Conservation (phyloP, 2,329 filamentous ascomycete species). For the Penicillium crustosum region DNA sequence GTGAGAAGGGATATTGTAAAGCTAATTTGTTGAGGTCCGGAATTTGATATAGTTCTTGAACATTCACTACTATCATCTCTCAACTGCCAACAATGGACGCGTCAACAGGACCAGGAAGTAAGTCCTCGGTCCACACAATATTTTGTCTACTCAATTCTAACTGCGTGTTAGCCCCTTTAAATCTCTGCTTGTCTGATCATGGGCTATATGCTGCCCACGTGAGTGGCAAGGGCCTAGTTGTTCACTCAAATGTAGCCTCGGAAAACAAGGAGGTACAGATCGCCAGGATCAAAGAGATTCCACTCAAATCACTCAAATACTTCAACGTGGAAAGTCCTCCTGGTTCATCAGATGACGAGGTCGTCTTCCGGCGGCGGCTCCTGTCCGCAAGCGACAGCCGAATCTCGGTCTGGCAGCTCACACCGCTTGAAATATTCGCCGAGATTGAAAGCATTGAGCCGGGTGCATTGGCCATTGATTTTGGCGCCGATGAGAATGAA, state of each 20-base stretch:
- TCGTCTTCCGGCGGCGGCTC: constrained; percentile 30
- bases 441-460: constrained; percentile 44
- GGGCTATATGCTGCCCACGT: constrained; percentile 31
- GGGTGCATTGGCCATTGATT: constrained; percentile 38
- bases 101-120: constrained; percentile 28
- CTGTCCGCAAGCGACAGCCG: constrained; percentile 37
- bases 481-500: constrained; percentile 39
- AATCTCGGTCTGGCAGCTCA: constrained; percentile 39
- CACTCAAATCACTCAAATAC: constrained; percentile 35
- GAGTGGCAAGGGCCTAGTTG: constrained; percentile 34
- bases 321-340: constrained; percentile 8
- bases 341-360: constrained; percentile 1
- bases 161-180: constrained; percentile 14
- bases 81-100: constrained; percentile 29
- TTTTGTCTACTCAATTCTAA: neutral
- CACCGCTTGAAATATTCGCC: constrained; percentile 38
- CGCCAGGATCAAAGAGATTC: constrained; percentile 34
- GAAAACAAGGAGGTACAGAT: constrained; percentile 35
- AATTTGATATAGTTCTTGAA: neutral
- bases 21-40: neutral
- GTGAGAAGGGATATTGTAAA: neutral
- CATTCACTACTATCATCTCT: neutral
- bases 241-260: constrained; percentile 33
- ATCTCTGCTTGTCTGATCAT: constrained; percentile 32
- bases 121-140: constrained; percentile 1